A percentile compares a stretch with the other conserved stretches of the same genome.
Conservation (phyloP, 1,284 basidiomycete species). For the Tilletia caries region DNA sequence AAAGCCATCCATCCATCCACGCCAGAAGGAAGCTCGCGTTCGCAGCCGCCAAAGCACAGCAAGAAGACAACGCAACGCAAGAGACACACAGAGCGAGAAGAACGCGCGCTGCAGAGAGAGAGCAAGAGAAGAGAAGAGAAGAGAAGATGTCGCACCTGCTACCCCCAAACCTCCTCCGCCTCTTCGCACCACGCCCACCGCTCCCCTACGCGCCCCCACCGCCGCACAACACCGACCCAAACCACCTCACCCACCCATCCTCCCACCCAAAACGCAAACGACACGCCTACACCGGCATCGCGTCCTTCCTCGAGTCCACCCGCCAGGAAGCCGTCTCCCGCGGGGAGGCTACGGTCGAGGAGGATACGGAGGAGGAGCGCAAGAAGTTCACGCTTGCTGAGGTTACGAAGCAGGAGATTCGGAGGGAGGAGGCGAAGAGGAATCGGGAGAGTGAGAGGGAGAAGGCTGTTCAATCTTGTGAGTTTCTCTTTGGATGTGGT, state of each 20-base stretch:
- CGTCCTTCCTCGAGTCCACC: slow-evolving; percentile 38
- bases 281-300: slow-evolving; percentile 33
- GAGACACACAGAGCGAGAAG: no score
- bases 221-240: slow-evolving; percentile 33
- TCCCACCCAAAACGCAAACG: slow-evolving; percentile 27
- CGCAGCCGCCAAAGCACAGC: no score
- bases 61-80: no score
- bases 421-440: slow-evolving; percentile 25
- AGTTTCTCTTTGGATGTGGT: slow-evolving; percentile 15
- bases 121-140: slow-evolving; percentile 13
- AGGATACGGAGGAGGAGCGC: slow-evolving; percentile 24
- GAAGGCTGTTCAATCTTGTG: slow-evolving; percentile 23
- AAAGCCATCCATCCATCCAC: no score
- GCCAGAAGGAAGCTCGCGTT: no score
- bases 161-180: slow-evolving; percentile 46
- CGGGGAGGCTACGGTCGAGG: slow-evolving; percentile 41
- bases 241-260: slow-evolving; percentile 7
- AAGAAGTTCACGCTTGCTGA: slow-evolving; percentile 28
- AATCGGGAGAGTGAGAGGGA: slow-evolving; percentile 21
- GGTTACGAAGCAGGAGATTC: slow-evolving; percentile 36
- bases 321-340: slow-evolving; percentile 42
- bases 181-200: slow-evolving; percentile 46
- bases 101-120: no score
- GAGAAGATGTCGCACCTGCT: slow-evolving; percentile 47
- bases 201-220: slow-evolving; percentile 35